Conservation (phyloP, 2,329 filamentous ascomycete species). For the Graphium sp. region DNA sequence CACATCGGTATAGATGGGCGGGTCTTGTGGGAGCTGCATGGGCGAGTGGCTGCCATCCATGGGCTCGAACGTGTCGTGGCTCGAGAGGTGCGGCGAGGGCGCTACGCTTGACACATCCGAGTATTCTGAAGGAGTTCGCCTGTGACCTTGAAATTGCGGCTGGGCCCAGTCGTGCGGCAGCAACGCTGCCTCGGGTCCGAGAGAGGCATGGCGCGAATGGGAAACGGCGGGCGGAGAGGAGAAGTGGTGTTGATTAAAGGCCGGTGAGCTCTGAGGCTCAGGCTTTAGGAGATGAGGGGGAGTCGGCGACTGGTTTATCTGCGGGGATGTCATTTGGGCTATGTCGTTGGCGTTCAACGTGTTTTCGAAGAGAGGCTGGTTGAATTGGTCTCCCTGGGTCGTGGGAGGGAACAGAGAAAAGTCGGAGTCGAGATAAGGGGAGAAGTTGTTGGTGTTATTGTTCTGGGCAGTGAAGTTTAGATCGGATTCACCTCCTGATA, state of each 20-base stretch:
- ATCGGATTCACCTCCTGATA: constrained; percentile 20
- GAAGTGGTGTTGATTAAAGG: constrained; percentile 38
- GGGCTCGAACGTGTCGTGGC: constrained; percentile 65
- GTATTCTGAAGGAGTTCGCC: constrained; percentile 75
- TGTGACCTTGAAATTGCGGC: constrained; percentile 60
- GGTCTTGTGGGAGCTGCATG: constrained; percentile 59
- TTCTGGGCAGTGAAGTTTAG: constrained; percentile 22
- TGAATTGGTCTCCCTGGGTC: constrained; percentile 38
- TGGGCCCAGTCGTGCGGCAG: constrained; percentile 37
- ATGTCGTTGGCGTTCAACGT: constrained; percentile 27
- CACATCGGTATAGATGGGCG: constrained; percentile 15
- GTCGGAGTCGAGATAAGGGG: constrained; percentile 36
- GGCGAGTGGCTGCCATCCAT: constrained; percentile 60
- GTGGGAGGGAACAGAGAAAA: constrained; percentile 47
- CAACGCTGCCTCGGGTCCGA: constrained; percentile 40
- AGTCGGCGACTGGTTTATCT: constrained; percentile 37
- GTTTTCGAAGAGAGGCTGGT: constrained; percentile 39
- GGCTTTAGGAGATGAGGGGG: constrained; percentile 36
- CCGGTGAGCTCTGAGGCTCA: constrained; percentile 30
- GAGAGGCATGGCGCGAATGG: constrained; percentile 38
- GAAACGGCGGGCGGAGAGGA: constrained; percentile 30
- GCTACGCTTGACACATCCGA: constrained; percentile 80
- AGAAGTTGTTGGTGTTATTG: too few relatives aligned
- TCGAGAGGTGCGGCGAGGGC: constrained; percentile 66
- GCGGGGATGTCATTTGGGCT: constrained; percentile 33